phyloP scores from a whole-genome alignment of 2,329 filamentous ascomycete species.

The Zymoseptoria pseudotritici region DNA sequence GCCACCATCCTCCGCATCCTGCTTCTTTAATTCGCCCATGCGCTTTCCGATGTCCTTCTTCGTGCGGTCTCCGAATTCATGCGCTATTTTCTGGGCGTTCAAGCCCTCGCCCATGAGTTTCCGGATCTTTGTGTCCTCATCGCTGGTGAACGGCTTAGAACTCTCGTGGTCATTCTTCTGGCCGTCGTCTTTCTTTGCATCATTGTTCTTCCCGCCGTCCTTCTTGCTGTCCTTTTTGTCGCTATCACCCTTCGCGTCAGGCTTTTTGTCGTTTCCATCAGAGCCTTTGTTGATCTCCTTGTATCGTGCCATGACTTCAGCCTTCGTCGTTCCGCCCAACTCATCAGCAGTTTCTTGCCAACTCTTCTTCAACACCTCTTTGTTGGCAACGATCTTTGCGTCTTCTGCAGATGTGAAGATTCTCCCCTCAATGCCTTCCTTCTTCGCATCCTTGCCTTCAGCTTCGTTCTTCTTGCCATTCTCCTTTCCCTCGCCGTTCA shows the following conservation, averaged over 20 bases:
- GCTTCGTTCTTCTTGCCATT: not conserved
- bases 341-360: slow-evolving; percentile 12
- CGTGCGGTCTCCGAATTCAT: not conserved
- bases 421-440: slow-evolving; percentile 1
- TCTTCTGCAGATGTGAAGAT: slow-evolving; percentile 34
- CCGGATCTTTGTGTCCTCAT: not conserved
- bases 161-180: slow-evolving; percentile 15
- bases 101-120: not conserved
- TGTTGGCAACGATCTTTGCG: slow-evolving; percentile 25
- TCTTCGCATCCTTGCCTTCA: not conserved
- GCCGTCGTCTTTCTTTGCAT: slow-evolving; percentile 10
- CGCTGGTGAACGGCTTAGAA: not conserved
- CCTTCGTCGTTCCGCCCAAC: slow-evolving; percentile 6
- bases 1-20: not conserved
- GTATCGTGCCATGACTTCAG: not conserved
- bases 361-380: slow-evolving; percentile 3
- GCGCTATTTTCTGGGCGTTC: not conserved
- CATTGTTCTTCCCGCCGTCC: not conserved
- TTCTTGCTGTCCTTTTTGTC: slow-evolving; percentile 2
- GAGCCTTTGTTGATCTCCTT: slow-evolving; percentile 7
- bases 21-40: not conserved
- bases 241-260: slow-evolving; percentile 7
- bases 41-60: not conserved
- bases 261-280: not conserved
- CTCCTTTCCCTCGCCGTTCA: slow-evolving; percentile 3